phyloP scores from a whole-genome alignment of 306 rosid species.

The Hylodesmum podocarpum region DNA sequence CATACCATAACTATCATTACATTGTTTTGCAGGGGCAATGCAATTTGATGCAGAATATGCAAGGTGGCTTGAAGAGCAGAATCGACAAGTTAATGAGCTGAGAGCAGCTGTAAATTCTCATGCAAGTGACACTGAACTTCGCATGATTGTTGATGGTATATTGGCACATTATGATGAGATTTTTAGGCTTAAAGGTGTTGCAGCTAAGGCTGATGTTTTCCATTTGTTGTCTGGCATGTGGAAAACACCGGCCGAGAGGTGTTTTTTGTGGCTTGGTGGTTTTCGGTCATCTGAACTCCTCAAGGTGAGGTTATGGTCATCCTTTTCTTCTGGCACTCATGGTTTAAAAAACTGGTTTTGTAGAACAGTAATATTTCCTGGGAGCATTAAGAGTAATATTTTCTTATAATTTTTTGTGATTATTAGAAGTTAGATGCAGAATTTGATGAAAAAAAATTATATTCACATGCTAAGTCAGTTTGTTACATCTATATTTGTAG shows the following conservation, averaged over 20 bases:
- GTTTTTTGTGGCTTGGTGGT: conserved; percentile 98
- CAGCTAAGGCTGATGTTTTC: conserved; percentile 95
- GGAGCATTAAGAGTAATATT: background rate
- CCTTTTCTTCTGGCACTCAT: conserved; percentile 10
- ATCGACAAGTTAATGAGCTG: conserved; percentile 81
- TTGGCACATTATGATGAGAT: conserved; percentile 89
- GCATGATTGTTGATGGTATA: conserved; percentile 78
- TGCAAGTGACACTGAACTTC: conserved; percentile 96
- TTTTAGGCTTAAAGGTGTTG: conserved; percentile 74
- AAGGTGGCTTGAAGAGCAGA: conserved; percentile 95
- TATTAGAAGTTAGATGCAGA: background rate
- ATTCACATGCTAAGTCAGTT: background rate
- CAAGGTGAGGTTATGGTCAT: conserved; percentile 57
- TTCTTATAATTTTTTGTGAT: background rate
- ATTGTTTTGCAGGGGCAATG: conserved; percentile 78
- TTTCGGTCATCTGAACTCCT: conserved; percentile 93
- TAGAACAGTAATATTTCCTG: background rate
- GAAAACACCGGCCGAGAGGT: conserved; percentile 98
- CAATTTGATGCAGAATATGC: conserved; percentile 90
- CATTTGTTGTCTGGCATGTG: conserved; percentile 98
- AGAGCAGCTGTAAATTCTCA: conserved; percentile 95
- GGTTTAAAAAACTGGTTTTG: conserved; percentile 9
- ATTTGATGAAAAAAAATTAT: background rate
- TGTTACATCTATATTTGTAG: background rate
- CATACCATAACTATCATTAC: conserved; percentile 27